phyloP scores from a whole-genome alignment of 306 rosid species.

The Sechiopsis laciniata region DNA sequence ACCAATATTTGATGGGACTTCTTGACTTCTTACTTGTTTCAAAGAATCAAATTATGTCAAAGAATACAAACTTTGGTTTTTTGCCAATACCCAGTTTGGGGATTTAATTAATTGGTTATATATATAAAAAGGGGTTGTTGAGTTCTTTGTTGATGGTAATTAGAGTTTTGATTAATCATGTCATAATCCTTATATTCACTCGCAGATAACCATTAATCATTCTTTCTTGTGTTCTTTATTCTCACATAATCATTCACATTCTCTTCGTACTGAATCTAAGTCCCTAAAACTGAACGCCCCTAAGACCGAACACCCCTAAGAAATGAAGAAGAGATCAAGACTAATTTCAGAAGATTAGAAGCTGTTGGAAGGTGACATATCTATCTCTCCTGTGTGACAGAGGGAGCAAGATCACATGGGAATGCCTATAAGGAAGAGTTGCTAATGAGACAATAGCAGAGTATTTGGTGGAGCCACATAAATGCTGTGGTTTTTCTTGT shows the following conservation, averaged over 20 bases:
- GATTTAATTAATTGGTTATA: neutral
- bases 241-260: too few relatives aligned
- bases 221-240: too few relatives aligned
- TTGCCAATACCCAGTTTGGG: neutral
- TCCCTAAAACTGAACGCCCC: too few relatives aligned
- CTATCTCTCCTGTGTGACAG: neutral
- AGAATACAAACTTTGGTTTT: neutral
- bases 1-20: slow-evolving; percentile 17
- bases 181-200: too few relatives aligned
- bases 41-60: slow-evolving; percentile 10
- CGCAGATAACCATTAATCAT: too few relatives aligned
- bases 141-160: neutral
- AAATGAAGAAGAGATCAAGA: neutral
- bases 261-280: too few relatives aligned
- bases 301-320: too few relatives aligned
- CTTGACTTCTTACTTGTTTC: neutral
- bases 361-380: slow-evolving; percentile 7
- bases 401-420: slow-evolving; percentile 98
- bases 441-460: slow-evolving; percentile 92
- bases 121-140: neutral
- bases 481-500: slow-evolving; percentile 20
- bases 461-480: slow-evolving; percentile 50
- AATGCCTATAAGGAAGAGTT: slow-evolving; percentile 61
- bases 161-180: neutral
- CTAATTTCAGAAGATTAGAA: neutral